phyloP scores from a whole-genome alignment of 2,329 filamentous ascomycete species.

The Biscogniauxia mediterranea region DNA sequence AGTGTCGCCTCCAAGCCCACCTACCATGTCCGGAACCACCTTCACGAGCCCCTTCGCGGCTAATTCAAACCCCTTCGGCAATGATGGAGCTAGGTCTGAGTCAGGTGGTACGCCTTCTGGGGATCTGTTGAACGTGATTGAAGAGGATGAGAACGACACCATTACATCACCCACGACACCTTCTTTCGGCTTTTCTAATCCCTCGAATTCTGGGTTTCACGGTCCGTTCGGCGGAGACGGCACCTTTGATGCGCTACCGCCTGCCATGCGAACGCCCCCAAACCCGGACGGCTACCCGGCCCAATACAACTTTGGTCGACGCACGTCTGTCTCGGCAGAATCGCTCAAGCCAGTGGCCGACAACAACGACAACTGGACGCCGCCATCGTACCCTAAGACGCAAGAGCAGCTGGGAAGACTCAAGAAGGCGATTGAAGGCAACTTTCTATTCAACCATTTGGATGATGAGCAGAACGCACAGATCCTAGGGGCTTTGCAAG shows the following conservation, averaged over 20 bases:
- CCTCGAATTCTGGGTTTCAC: conserved; percentile 44
- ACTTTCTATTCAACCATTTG: conserved; percentile 91
- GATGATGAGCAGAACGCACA: conserved; percentile 90
- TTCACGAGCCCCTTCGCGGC: conserved; percentile 73
- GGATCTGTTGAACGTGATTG: conserved; percentile 61
- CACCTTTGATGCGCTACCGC: conserved; percentile 43
- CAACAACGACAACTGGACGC: conserved; percentile 83
- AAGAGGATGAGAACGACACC: conserved; percentile 79
- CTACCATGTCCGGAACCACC: conserved; percentile 67
- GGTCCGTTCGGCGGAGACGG: conserved; percentile 54
- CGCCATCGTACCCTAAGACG: conserved; percentile 81
- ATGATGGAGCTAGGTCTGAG: conserved; percentile 41
- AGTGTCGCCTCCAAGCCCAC: conserved; percentile 35
- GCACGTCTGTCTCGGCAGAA: conserved; percentile 95
- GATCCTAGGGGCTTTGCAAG: conserved; percentile 85
- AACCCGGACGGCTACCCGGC: conserved; percentile 74
- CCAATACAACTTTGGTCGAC: conserved; percentile 90
- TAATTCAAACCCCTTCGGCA: conserved; percentile 72
- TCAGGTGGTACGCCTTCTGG: conserved; percentile 39
- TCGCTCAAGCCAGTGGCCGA: conserved; percentile 87
- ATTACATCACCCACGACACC: conserved; percentile 72
- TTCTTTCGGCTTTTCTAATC: conserved; percentile 48
- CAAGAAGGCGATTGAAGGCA: conserved; percentile 76
- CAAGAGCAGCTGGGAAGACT: conserved; percentile 77
- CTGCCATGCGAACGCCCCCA: conserved; percentile 46